phyloP scores from a whole-genome alignment of 169 alveolate genomes.

The Eimeria necatrix region DNA sequence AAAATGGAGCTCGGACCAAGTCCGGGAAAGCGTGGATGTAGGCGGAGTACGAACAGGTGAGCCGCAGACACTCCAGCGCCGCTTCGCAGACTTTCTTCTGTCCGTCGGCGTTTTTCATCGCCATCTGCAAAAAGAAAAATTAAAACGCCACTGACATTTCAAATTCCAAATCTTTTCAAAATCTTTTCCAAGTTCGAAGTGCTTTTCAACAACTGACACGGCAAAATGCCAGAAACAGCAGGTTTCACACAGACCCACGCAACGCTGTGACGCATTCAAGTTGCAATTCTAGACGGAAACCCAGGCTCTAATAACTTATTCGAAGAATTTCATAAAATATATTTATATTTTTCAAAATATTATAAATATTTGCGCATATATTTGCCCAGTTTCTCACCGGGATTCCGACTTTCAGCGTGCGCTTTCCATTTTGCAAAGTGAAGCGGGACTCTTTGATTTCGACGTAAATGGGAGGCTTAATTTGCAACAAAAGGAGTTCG shows the following conservation, averaged over 20 bases:
- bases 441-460: conserved; percentile 61
- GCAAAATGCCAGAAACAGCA: not conserved
- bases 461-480: conserved; percentile 55
- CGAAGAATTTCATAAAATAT: no score
- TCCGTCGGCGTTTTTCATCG: conserved; percentile 60
- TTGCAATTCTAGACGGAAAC: no score
- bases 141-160: not conserved
- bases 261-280: no score
- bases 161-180: no score
- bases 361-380: no score
- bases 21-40: conserved; percentile 51
- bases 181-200: no score
- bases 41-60: conserved; percentile 41
- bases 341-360: no score
- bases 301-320: no score
- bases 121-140: not conserved
- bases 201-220: not conserved
- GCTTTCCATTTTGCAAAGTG: conserved; percentile 49
- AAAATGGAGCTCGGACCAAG: not conserved
- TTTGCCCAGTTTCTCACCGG: not conserved
- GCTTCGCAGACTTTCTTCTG: conserved; percentile 73
- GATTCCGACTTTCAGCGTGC: conserved; percentile 58
- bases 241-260: no score
- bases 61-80: conserved; percentile 71
- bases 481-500: conserved; percentile 25